phyloP scores from a whole-genome alignment of 805 yeast genomes.

The Schwanniomyces polymorphus region DNA sequence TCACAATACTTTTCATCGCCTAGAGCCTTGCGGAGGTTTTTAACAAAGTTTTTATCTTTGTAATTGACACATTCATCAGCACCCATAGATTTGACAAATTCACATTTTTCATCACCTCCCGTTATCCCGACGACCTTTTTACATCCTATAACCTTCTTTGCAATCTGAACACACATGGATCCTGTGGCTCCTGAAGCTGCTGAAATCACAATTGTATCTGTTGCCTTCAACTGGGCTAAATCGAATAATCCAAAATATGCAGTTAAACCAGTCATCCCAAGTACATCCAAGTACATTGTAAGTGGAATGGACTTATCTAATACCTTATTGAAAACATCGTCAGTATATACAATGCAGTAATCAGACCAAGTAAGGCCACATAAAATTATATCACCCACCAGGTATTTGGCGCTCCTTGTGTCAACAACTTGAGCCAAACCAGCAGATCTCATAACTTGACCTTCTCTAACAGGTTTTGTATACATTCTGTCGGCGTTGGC shows the following conservation, averaged over 20 bases:
- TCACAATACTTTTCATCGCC: slow-evolving; percentile 38
- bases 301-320: slow-evolving; percentile 16
- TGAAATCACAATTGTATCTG: slow-evolving; percentile 24
- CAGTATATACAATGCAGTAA: slow-evolving; percentile 15
- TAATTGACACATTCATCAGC: slow-evolving; percentile 57
- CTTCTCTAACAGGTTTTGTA: slow-evolving; percentile 19
- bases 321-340: slow-evolving; percentile 14
- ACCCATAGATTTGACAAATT: slow-evolving; percentile 53
- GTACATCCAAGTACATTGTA: slow-evolving; percentile 21
- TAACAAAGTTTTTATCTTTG: slow-evolving; percentile 17
- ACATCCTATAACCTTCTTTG: slow-evolving; percentile 25
- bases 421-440: slow-evolving; percentile 25
- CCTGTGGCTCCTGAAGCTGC: slow-evolving; percentile 37
- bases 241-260: slow-evolving; percentile 27
- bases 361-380: slow-evolving; percentile 23
- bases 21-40: slow-evolving; percentile 25
- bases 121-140: slow-evolving; percentile 31
- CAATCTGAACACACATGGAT: slow-evolving; percentile 29
- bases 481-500: slow-evolving; percentile 20
- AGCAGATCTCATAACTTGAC: slow-evolving; percentile 19
- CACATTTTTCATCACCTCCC: slow-evolving; percentile 46
- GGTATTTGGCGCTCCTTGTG: slow-evolving; percentile 20
- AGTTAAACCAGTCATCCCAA: slow-evolving; percentile 30
- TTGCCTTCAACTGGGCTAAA: slow-evolving; percentile 14
- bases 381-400: slow-evolving; percentile 22